phyloP scores from a whole-genome alignment of 2,329 filamentous ascomycete species.

The Penicillium sp. region DNA sequence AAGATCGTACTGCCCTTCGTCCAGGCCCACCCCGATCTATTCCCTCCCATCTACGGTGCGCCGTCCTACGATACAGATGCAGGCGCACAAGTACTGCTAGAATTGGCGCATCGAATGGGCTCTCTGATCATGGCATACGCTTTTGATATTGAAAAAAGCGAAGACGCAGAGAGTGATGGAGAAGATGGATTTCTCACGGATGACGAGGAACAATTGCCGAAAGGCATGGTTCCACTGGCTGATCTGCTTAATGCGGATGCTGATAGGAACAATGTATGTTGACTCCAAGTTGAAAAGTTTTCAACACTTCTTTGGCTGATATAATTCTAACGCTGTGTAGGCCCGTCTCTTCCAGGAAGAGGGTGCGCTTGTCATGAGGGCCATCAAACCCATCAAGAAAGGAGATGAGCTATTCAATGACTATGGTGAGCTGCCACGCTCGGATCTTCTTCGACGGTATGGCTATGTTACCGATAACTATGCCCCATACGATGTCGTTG shows the following conservation, averaged over 20 bases:
- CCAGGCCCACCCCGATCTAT: constrained; percentile 36
- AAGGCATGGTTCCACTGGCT: constrained; percentile 88
- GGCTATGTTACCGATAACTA: constrained; percentile 83
- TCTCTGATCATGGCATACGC: constrained; percentile 90
- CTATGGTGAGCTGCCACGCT: constrained; percentile 78
- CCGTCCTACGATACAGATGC: constrained; percentile 37
- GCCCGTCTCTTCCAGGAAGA: constrained; percentile 60
- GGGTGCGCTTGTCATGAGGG: constrained; percentile 63
- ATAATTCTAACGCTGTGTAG: constrained; percentile 22
- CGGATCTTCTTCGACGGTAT: constrained; percentile 77
- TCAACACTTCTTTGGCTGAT: constrained; percentile 5
- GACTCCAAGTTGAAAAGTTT: neutral
- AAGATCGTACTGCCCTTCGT: constrained; percentile 54
- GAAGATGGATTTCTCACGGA: constrained; percentile 53
- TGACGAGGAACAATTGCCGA: constrained; percentile 62
- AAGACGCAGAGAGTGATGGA: constrained; percentile 56
- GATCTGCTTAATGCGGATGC: constrained; percentile 88
- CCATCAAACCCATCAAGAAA: constrained; percentile 62
- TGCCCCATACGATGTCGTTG: constrained; percentile 74
- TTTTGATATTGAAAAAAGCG: constrained; percentile 67
- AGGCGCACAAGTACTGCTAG: constrained; percentile 47
- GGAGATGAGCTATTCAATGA: constrained; percentile 84
- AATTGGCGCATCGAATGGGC: constrained; percentile 72
- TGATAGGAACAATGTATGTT: constrained; percentile 68
- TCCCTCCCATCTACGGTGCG: constrained; percentile 37